phyloP scores from a whole-genome alignment of 2,329 filamentous ascomycete genomes.

The Lecanicillium sp. region DNA sequence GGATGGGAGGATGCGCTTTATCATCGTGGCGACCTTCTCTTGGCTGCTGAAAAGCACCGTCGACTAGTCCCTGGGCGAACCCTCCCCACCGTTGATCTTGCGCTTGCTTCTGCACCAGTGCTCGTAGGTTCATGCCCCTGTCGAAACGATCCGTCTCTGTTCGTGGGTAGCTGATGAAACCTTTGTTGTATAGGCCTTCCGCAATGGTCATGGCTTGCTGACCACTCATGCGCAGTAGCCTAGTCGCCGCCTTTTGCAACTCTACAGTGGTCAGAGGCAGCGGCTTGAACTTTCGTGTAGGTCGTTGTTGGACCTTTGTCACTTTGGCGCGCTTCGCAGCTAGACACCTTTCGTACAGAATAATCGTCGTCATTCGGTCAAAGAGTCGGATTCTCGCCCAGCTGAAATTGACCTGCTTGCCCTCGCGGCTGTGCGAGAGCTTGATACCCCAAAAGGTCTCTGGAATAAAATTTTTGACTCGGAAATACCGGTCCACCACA shows the following conservation, averaged over 20 bases:
- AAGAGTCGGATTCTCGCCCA: slow-evolving; percentile 82
- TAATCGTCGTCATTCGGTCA: slow-evolving; percentile 70
- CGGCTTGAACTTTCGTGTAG: slow-evolving; percentile 89
- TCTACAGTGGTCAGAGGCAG: slow-evolving; percentile 92
- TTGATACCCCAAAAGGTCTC: slow-evolving; percentile 92
- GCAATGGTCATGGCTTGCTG: slow-evolving; percentile 84
- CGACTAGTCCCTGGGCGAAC: slow-evolving; percentile 67
- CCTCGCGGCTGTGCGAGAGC: slow-evolving; percentile 68
- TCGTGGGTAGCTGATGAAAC: slow-evolving; percentile 94
- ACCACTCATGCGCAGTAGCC: slow-evolving; percentile 82
- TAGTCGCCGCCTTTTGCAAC: slow-evolving; percentile 88
- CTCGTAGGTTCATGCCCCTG: slow-evolving; percentile 73
- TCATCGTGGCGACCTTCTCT: slow-evolving; percentile 84
- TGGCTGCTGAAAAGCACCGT: slow-evolving; percentile 73
- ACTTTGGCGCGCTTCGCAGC: slow-evolving; percentile 69
- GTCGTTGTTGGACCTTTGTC: slow-evolving; percentile 79
- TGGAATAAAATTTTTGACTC: slow-evolving; percentile 86
- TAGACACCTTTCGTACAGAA: slow-evolving; percentile 82
- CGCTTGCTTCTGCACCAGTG: slow-evolving; percentile 75
- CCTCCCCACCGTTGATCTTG: slow-evolving; percentile 68
- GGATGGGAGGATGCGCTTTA: slow-evolving; percentile 94
- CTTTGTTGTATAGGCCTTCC: slow-evolving; percentile 82
- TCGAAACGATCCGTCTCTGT: slow-evolving; percentile 98
- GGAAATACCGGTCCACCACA: slow-evolving; percentile 91
- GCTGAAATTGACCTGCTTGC: slow-evolving; percentile 71